phyloP scores from a whole-genome alignment of 1,284 basidiomycete genomes.

The Leccinum subrobustum region DNA sequence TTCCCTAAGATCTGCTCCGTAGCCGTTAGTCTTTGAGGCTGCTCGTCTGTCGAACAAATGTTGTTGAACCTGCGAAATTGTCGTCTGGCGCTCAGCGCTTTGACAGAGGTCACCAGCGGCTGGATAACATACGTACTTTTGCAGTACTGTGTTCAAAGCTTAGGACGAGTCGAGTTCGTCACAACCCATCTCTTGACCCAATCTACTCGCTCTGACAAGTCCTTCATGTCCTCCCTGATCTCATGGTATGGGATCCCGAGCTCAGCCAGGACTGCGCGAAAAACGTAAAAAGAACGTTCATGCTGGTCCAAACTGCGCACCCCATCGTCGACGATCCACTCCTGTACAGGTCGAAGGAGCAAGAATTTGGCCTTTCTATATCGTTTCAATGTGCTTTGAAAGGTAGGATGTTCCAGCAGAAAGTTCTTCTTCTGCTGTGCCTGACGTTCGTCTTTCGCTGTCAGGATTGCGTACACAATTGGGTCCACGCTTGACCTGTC shows the following conservation, averaged over 20 bases:
- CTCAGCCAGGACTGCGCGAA: conserved; percentile 39
- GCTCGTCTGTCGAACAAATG: neutral
- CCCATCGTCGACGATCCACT: conserved; percentile 64
- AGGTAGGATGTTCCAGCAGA: conserved; percentile 38
- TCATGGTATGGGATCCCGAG: conserved; percentile 47
- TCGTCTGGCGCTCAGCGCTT: conserved; percentile 1
- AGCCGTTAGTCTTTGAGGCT: neutral
- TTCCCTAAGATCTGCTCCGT: conserved; percentile 4
- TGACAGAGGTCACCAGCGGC: neutral
- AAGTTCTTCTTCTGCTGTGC: conserved; percentile 35
- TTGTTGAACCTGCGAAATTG: neutral
- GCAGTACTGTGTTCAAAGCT: conserved; percentile 8
- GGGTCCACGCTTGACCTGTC: conserved; percentile 65
- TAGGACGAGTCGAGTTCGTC: conserved; percentile 2
- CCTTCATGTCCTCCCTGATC: conserved; percentile 44
- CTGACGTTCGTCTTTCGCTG: conserved; percentile 37
- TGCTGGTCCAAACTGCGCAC: conserved; percentile 54
- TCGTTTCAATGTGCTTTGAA: conserved; percentile 40
- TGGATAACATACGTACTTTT: conserved; percentile 1
- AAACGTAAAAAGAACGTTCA: conserved; percentile 40
- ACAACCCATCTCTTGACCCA: conserved; percentile 21
- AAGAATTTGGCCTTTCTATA: conserved; percentile 48
- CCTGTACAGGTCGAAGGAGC: conserved; percentile 51
- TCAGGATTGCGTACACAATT: conserved; percentile 56
- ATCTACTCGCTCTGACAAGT: conserved; percentile 33